Evolutionary conservation across 805 yeast species (phyloP).

Genomic region (baker's yeast (Saccharomyces cerevisiae)): DNA sequence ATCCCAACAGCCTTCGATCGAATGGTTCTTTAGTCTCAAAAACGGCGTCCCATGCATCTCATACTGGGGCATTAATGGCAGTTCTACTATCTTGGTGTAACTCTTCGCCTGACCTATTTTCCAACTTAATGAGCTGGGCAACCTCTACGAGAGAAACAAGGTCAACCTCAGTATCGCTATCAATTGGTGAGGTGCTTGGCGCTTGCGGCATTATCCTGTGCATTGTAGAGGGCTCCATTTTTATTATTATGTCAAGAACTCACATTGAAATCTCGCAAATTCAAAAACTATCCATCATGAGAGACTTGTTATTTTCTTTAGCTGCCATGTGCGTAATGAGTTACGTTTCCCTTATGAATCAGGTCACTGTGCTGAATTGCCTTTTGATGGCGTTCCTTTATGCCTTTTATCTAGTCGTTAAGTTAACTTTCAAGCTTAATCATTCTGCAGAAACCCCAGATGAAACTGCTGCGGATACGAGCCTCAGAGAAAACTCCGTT

Average conservation of each 20-base stretch:
- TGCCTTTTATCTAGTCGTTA: slow-evolving; percentile 13
- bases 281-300: slow-evolving; percentile 16
- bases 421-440: slow-evolving; percentile 6
- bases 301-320: slow-evolving; percentile 22
- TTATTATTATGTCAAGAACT: slow-evolving; percentile 22
- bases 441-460: not conserved
- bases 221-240: slow-evolving; percentile 29
- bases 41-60: slow-evolving; percentile 2
- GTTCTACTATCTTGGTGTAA: slow-evolving; percentile 32
- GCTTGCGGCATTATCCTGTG: slow-evolving; percentile 33
- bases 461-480: slow-evolving; percentile 1
- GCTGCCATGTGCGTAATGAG: slow-evolving; percentile 20
- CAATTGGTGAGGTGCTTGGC: slow-evolving; percentile 32
- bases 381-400: slow-evolving; percentile 22
- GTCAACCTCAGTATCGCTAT: slow-evolving; percentile 16
- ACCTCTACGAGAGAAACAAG: not conserved
- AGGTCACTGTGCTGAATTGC: slow-evolving; percentile 24
- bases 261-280: slow-evolving; percentile 9
- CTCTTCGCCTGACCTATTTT: slow-evolving; percentile 32
- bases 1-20: slow-evolving; percentile 10
- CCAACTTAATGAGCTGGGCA: slow-evolving; percentile 32
- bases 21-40: not conserved
- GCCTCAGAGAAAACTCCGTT: not conserved
- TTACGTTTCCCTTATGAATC: slow-evolving; percentile 17
- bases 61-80: slow-evolving; percentile 23